A percentile compares a stretch with the other conserved stretches of the same genome.
These are phyloP conservation scores for Actinomucor elegans DNA, from an alignment of 371 early-diverging fungal species.

Conservation along the genomic window DNA sequence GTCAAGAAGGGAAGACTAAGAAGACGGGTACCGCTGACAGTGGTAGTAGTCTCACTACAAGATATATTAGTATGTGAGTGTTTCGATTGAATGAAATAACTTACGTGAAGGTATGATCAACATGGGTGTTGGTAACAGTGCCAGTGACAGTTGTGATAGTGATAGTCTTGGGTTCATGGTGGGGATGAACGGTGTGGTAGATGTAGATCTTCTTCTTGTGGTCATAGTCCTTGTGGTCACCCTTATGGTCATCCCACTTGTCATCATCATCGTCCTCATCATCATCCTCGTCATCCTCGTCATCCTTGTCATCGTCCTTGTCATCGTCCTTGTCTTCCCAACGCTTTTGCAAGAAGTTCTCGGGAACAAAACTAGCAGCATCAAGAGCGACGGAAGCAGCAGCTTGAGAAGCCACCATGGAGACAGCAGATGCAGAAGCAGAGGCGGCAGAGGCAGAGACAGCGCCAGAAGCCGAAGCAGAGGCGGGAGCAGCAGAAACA, in stretches of 20 bases:
- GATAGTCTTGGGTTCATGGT: background rate
- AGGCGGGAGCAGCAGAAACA: slow-evolving; percentile 24
- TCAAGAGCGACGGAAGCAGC: background rate
- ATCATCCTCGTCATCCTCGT: slow-evolving; percentile 6
- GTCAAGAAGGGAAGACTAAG: slow-evolving; percentile 10
- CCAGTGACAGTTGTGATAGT: background rate
- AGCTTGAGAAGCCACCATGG: slow-evolving; percentile 26
- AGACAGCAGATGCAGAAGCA: slow-evolving; percentile 14
- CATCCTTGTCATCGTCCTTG: slow-evolving; percentile 5
- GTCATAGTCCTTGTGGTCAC: background rate
- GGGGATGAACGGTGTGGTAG: slow-evolving; percentile 7
- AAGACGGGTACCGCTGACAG: slow-evolving; percentile 1
- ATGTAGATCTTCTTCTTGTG: slow-evolving; percentile 5
- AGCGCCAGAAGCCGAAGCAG: background rate
- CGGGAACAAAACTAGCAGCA: background rate
- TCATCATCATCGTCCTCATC: background rate
- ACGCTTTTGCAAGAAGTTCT: slow-evolving; percentile 1
- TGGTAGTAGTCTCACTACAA: too few relatives aligned
- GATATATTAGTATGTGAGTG: too few relatives aligned
- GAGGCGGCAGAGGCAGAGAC: slow-evolving; percentile 4
- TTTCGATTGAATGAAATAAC: too few relatives aligned
- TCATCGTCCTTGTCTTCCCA: background rate
- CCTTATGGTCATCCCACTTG: background rate
- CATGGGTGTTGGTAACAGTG: background rate
- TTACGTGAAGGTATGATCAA: too few relatives aligned